Percentiles rank a stretch among this genome's conserved stretches.
Conservation (phyloP, 73 alveolate species). For the Paramecium biaurelia region DNA sequence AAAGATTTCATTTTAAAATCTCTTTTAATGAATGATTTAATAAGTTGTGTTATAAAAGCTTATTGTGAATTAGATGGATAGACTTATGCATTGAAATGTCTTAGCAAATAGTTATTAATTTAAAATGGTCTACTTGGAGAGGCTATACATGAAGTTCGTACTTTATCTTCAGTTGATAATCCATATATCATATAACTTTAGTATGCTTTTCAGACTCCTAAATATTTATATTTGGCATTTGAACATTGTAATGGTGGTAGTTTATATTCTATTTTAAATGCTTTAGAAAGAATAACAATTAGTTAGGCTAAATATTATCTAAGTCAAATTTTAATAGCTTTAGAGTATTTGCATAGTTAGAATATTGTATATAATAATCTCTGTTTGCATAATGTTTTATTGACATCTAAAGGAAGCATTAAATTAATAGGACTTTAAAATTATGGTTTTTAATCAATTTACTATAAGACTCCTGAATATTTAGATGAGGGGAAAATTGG, state of each 20-base stretch:
- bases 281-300: constrained; percentile 59
- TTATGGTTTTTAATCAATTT: constrained; percentile 16
- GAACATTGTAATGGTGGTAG: constrained; percentile 79
- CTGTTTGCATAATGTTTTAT: constrained; percentile 33
- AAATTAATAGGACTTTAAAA: constrained; percentile 43
- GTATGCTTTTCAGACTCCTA: constrained; percentile 70
- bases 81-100: not conserved
- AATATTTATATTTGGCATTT: constrained; percentile 65
- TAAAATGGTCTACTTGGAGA: not conserved
- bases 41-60: constrained; percentile 1
- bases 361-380: constrained; percentile 57
- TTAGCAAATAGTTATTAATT: not conserved
- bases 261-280: constrained; percentile 65
- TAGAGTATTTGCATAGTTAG: constrained; percentile 44
- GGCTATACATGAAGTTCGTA: constrained; percentile 54
- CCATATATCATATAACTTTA: constrained; percentile 71
- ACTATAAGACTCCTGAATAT: constrained; percentile 66
- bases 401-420: constrained; percentile 50
- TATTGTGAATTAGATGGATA: not conserved
- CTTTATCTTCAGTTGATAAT: constrained; percentile 58
- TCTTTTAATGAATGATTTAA: not conserved
- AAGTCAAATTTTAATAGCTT: constrained; percentile 71
- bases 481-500: constrained; percentile 32
- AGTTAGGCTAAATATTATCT: constrained; percentile 67
- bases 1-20: constrained; percentile 1